A percentile compares a stretch with the other conserved stretches of the same genome.
phyloP scores from a whole-genome alignment of 306 rosid genomes.

The Quercus wislizeni region DNA sequence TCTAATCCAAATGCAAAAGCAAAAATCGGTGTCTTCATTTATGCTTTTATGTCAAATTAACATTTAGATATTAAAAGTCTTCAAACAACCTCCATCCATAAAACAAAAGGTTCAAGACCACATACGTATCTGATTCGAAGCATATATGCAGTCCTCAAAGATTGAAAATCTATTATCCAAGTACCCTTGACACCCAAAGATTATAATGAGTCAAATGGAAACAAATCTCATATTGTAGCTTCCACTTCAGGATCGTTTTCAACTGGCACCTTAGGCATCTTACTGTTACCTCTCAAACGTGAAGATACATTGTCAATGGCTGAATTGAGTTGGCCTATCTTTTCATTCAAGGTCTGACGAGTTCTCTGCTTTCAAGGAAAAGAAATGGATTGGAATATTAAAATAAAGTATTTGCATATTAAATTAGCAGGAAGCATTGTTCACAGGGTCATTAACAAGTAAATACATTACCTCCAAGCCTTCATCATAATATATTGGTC shows the following conservation, averaged over 20 bases:
- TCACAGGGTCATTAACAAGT: background rate
- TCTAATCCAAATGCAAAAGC: background rate
- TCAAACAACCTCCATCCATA: constrained; percentile 14
- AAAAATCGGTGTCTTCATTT: background rate
- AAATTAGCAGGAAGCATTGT: constrained; percentile 9
- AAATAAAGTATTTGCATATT: background rate
- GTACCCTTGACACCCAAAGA: constrained; percentile 15
- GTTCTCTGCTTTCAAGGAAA: constrained; percentile 59
- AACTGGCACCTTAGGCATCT: constrained; percentile 42
- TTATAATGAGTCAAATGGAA: background rate
- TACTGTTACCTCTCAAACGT: constrained; percentile 87
- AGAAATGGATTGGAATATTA: constrained; percentile 7
- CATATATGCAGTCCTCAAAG: constrained; percentile 14
- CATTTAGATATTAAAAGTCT: background rate
- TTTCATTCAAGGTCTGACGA: constrained; percentile 72
- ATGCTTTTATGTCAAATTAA: background rate
- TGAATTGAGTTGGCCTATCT: constrained; percentile 83
- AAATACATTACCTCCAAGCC: constrained; percentile 73
- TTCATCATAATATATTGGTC: constrained; percentile 85
- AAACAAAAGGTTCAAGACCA: constrained; percentile 6
- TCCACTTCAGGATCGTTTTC: constrained; percentile 78
- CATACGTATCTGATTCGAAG: background rate
- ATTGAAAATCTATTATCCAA: constrained; percentile 9
- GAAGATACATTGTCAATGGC: constrained; percentile 96
- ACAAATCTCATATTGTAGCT: constrained; percentile 54